Percentiles rank a stretch among this genome's conserved stretches.
phyloP scores from a whole-genome alignment of 1,284 basidiomycete species.

The Golubevia sp. region DNA sequence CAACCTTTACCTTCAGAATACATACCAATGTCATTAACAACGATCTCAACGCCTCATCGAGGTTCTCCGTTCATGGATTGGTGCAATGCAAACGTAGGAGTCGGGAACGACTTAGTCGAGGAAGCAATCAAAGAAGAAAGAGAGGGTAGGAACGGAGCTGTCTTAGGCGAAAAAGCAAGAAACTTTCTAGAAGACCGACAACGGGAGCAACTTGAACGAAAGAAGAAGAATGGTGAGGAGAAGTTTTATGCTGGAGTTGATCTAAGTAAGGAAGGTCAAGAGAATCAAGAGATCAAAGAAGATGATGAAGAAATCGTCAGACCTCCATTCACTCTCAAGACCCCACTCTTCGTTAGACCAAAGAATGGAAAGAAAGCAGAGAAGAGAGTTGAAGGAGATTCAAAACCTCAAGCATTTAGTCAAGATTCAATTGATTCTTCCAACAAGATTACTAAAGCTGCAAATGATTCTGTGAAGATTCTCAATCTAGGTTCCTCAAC shows the following conservation, averaged over 20 bases:
- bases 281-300: not conserved
- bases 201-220: not conserved
- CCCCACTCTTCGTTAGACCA: conserved; percentile 43
- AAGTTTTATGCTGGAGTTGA: not conserved
- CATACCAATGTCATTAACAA: conserved; percentile 82
- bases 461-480: too few species aligned
- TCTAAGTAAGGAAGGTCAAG: too few species aligned
- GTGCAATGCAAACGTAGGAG: conserved; percentile 68
- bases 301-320: conserved; percentile 17
- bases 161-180: not conserved
- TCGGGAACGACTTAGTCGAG: conserved; percentile 54
- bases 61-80: conserved; percentile 99
- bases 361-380: conserved; percentile 10
- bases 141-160: not conserved
- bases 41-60: conserved; percentile 89
- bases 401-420: too few species aligned
- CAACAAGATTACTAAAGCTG: too few species aligned
- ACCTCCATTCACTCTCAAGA: conserved; percentile 48
- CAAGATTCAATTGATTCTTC: too few species aligned
- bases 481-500: too few species aligned
- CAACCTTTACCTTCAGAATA: conserved; percentile 83
- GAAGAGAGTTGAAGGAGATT: too few species aligned
- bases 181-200: conserved; percentile 31
- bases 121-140: conserved; percentile 7
- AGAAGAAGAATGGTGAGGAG: not conserved